Base-by-base conservation (phyloP, 2,329 filamentous ascomycete species). In the Clonostachys solani region DNA sequence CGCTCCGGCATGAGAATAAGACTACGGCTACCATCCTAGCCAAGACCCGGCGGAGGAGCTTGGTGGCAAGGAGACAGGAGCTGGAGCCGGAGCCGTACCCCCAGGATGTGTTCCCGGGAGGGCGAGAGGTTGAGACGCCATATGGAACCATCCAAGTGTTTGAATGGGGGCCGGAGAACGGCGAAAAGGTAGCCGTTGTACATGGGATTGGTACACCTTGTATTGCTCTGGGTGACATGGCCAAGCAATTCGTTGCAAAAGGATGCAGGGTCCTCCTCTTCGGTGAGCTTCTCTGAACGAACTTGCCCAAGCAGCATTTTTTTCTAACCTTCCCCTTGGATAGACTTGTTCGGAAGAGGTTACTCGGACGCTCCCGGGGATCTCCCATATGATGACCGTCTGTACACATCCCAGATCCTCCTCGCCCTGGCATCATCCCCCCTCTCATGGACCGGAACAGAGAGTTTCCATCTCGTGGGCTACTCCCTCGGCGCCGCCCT, bases 191-290 rank as follows among this genome's bases (percentile, higher is more conserved):
- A 2, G 68, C 95, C 13, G 69, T 95, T 23, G 67, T 95, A 15
- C 90, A 92, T 63, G 90, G 90, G 6, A 92, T 94, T 57, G 87
- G 83, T 44, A 94, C 89, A 6, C 89, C 90, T 1, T 84, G 83
- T 51, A 71, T 92, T 43, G 77, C 87, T 0, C 67, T 92, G 16
- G 83, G 81, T 3, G 75, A 79, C 40, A 62, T 94, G 35, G 86
- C 86, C 13, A 73, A 81, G 59, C 78, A 75, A 45, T 73, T 95
- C 45, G 87, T 79, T 1, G 67, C 70, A 7, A 74, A 72, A 47
- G 87, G 88, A 1, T 91, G 80, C 62, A 75, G 89, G 50, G 89
- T 95, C 3, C 85, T 95, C 78, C 68, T 92, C 2, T 90, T 92
- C 59, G 84, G 81, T 80, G 67, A 65, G 77, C 73, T 10, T 38